phyloP scores from a whole-genome alignment of 495 filamentous ascomycete species.

The Trypethelium eluteriae region DNA sequence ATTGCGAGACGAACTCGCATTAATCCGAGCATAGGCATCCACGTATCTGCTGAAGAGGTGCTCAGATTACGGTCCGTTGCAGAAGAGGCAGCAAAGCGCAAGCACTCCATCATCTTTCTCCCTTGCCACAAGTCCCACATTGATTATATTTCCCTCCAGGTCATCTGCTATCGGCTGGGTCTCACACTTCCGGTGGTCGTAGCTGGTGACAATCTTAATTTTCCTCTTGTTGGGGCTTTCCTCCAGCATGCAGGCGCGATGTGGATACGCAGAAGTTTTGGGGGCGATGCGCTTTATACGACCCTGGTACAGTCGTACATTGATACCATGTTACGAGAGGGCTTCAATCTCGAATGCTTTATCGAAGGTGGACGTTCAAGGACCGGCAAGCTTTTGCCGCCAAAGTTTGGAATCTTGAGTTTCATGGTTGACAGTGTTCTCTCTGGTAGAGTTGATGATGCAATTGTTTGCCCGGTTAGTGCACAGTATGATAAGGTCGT shows the following conservation, averaged over 20 bases:
- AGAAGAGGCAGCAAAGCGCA: conserved; percentile 69
- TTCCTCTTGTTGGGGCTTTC: conserved; percentile 81
- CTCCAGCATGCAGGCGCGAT: conserved; percentile 94
- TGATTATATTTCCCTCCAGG: conserved; percentile 86
- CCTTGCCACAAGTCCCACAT: conserved; percentile 92
- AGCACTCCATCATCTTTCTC: conserved; percentile 92
- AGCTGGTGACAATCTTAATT: conserved; percentile 91
- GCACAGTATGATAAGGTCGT: conserved; percentile 99
- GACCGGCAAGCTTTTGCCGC: conserved; percentile 86
- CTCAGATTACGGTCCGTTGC: conserved; percentile 72
- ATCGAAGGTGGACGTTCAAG: conserved; percentile 79
- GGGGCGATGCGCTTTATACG: conserved; percentile 80
- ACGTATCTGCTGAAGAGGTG: conserved; percentile 91
- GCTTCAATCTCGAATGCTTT: conserved; percentile 83
- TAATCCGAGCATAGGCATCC: conserved; percentile 51
- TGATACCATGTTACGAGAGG: conserved; percentile 80
- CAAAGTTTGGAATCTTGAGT: conserved; percentile 92
- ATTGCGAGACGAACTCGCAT: not conserved
- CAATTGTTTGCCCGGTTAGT: conserved; percentile 86
- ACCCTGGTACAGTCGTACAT: conserved; percentile 93
- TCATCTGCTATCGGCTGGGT: conserved; percentile 90
- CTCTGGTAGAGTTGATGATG: conserved; percentile 80
- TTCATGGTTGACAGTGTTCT: conserved; percentile 87
- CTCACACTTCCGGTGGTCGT: conserved; percentile 87
- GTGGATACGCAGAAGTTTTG: conserved; percentile 91